Evolutionary conservation across 495 filamentous ascomycete species (phyloP).

Genomic region (Penicillium maclennaniae): DNA sequence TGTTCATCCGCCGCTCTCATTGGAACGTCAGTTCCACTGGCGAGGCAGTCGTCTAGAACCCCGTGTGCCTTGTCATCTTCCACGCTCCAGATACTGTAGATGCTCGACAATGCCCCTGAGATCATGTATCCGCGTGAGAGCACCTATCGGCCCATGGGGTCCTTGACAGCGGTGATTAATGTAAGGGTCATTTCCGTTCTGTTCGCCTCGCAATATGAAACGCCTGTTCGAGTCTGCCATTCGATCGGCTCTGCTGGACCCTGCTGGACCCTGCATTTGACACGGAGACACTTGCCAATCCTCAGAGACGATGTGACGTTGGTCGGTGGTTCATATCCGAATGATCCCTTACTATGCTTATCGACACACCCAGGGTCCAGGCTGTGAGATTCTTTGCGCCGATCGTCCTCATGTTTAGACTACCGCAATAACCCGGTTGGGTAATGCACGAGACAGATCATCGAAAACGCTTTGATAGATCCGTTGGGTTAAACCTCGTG

Average conservation of each 20-base stretch:
- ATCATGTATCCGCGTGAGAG: too few species aligned
- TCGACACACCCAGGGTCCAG: not conserved
- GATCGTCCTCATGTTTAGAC: constrained; percentile 6
- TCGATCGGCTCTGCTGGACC: not conserved
- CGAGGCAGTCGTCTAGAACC: constrained; percentile 5
- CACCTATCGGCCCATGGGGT: not conserved
- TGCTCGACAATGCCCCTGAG: not conserved
- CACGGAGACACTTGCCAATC: not conserved
- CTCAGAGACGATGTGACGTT: not conserved
- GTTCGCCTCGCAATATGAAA: not conserved
- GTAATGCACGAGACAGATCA: constrained; percentile 4
- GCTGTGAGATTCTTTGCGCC: constrained; percentile 9
- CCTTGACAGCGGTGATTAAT: not conserved
- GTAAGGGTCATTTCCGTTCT: not conserved
- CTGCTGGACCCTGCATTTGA: not conserved
- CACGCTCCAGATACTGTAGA: not conserved
- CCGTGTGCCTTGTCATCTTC: not conserved
- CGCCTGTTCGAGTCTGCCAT: not conserved
- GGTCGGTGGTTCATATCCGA: not conserved
- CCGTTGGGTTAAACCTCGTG: not conserved
- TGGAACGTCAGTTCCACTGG: constrained; percentile 5
- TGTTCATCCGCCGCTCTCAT: constrained; percentile 2
- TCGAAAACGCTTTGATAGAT: not conserved
- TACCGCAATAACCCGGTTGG: constrained; percentile 11
- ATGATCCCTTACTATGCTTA: not conserved